Base-by-base conservation (phyloP, 2,329 filamentous ascomycete genomes). In the Seiridium cupressi region DNA sequence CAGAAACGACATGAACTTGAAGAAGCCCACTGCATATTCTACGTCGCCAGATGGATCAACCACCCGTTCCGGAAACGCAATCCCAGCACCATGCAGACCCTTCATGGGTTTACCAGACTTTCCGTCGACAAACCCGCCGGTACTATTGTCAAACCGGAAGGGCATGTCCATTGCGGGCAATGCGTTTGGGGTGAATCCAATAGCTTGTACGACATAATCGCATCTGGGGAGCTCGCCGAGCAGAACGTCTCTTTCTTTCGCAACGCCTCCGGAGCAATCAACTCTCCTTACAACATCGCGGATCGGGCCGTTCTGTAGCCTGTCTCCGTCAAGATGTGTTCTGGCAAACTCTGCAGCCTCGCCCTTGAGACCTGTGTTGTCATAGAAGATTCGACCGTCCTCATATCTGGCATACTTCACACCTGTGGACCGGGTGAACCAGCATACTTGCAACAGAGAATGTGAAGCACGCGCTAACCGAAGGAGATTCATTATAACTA, bases 291-390 rank as follows among this genome's bases (percentile, higher is more conserved):
- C 72, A 63, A 81, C 73, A 11, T 74, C 72, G 7, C 53, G 34
- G 2, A 40, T 9, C 7, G 34, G 5, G 11, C 53, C 44, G 11
- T 18, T 31, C 31, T 31, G 18, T 1, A 55, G 38, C 26, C 9
- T 55, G 1, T 55, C 53, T 13, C 34, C 53, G 18, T 55, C 53
- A 10, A 55, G 38, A 6, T 46, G 26, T 13, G 18, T 10, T 46
- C 78, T 79, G 1, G 86, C 86, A 76, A 85, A 89, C 4, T 78
- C 75, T 0, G 86, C 86, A 0, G 84, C 85, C 47, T 79, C 75
- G 26, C 86, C 86, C 70, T 89, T 89, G 36, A 89, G 76, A 3
- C 86, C 86, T 0, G 86, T 89, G 72, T 88, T 89, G 68, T 89
- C 86, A 58, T 83, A 79, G 35, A 86, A 72, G 61, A 88, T 87